Conservation (phyloP, 495 filamentous ascomycete species). For the Xylaria castorea region DNA sequence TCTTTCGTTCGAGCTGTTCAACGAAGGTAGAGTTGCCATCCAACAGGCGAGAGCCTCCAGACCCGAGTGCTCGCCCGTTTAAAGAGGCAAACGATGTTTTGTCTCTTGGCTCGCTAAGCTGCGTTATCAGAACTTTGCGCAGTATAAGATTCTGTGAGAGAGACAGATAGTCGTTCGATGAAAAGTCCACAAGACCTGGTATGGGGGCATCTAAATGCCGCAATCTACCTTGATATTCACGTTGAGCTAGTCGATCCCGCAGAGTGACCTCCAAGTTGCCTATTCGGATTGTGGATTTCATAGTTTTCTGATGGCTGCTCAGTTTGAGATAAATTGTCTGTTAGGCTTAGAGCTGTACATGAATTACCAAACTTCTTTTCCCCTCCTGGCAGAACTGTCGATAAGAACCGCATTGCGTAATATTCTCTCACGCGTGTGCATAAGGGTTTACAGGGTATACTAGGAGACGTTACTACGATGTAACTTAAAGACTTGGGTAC, state of each 20-base stretch:
- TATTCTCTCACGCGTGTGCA: not conserved
- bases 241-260: constrained; percentile 39
- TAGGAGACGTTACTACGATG: not conserved
- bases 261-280: constrained; percentile 14
- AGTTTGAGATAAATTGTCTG: constrained; percentile 9
- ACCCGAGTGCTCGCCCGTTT: constrained; percentile 47
- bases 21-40: constrained; percentile 74
- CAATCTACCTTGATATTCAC: constrained; percentile 41
- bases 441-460: not conserved
- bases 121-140: constrained; percentile 9
- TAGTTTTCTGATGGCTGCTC: not conserved
- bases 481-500: not conserved
- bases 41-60: constrained; percentile 65
- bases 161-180: constrained; percentile 70
- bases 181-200: constrained; percentile 59
- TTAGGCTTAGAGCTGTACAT: not conserved
- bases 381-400: not conserved
- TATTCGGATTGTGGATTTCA: not conserved
- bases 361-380: not conserved
- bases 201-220: constrained; percentile 51
- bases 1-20: constrained; percentile 66
- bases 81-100: not conserved
- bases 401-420: not conserved
- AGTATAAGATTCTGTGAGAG: constrained; percentile 52
- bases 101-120: not conserved